Evolutionary conservation across 2,329 filamentous ascomycete genomes (phyloP).

Genomic region (Cryphonectria parasitica): DNA sequence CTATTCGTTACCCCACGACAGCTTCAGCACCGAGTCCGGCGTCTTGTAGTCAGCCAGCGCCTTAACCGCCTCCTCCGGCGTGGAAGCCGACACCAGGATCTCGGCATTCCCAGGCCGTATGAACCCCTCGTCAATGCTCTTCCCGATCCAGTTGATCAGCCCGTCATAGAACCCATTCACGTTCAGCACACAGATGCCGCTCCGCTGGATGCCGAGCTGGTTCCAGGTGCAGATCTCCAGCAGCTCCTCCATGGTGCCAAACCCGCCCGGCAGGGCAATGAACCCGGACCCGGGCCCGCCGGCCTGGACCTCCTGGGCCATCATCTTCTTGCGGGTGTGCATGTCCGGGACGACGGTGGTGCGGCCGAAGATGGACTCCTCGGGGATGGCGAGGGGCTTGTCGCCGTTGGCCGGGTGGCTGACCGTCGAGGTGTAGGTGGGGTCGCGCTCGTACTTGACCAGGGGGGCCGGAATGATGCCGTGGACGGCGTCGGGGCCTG

Average conservation of each 20-base stretch:
- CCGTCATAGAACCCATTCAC: slow-evolving; percentile 92
- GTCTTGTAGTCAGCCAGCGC: slow-evolving; percentile 75
- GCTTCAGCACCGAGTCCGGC: slow-evolving; percentile 73
- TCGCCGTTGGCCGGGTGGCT: slow-evolving; percentile 44
- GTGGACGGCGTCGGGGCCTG: slow-evolving; percentile 81
- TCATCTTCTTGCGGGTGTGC: slow-evolving; percentile 93
- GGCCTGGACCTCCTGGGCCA: slow-evolving; percentile 84
- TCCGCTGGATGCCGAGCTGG: slow-evolving; percentile 87
- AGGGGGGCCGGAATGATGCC: slow-evolving; percentile 91
- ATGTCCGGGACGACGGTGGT: slow-evolving; percentile 93
- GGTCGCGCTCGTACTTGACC: slow-evolving; percentile 75
- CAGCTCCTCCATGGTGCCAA: slow-evolving; percentile 94
- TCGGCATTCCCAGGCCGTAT: slow-evolving; percentile 69
- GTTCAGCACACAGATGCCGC: slow-evolving; percentile 81
- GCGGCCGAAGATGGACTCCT: slow-evolving; percentile 70
- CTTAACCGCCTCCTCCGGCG: slow-evolving; percentile 71
- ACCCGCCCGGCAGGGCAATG: slow-evolving; percentile 85
- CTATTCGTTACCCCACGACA: slow-evolving; percentile 78
- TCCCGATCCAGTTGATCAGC: slow-evolving; percentile 78
- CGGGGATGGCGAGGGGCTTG: slow-evolving; percentile 57
- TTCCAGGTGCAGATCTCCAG: slow-evolving; percentile 94
- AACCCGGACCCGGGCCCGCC: slow-evolving; percentile 87
- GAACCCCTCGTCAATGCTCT: slow-evolving; percentile 76
- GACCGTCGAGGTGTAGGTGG: slow-evolving; percentile 52
- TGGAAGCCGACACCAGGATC: slow-evolving; percentile 79